A percentile compares a stretch with the other conserved stretches of the same genome.
Conservation (phyloP, 805 yeast species). For the Pichia thaimueangensis region DNA sequence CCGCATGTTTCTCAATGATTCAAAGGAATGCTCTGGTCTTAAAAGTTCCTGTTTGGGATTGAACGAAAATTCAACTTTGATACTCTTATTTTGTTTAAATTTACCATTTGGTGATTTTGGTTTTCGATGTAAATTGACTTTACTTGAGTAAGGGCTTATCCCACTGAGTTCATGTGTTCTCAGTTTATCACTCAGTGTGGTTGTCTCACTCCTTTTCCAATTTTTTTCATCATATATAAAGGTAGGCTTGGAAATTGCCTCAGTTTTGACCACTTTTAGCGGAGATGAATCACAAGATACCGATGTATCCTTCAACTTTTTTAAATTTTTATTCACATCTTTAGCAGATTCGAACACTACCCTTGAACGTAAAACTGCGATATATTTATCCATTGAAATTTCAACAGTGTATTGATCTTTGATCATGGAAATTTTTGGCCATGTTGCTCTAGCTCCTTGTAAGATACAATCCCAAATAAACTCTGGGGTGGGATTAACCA, state of each 20-base stretch:
- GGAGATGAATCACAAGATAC: slow-evolving; percentile 6
- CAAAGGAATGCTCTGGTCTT: slow-evolving; percentile 10
- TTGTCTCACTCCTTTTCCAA: slow-evolving; percentile 6
- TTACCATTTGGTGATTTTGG: neutral
- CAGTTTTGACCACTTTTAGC: neutral
- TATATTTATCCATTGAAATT: slow-evolving; percentile 76
- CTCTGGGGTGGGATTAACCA: slow-evolving; percentile 77
- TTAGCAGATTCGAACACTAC: slow-evolving; percentile 34
- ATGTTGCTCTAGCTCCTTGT: slow-evolving; percentile 86
- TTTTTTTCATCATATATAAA: neutral
- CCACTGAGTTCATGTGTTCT: slow-evolving; percentile 39
- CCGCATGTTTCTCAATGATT: slow-evolving; percentile 7
- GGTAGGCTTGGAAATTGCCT: neutral
- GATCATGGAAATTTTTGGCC: slow-evolving; percentile 86
- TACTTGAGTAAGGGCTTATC: slow-evolving; percentile 2
- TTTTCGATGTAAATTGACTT: neutral
- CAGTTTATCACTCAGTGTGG: slow-evolving; percentile 30
- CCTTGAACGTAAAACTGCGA: slow-evolving; percentile 58
- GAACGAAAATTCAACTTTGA: slow-evolving; percentile 3
- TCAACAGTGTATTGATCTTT: slow-evolving; percentile 88
- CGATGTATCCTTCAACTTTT: neutral
- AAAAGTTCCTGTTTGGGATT: neutral
- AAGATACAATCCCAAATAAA: slow-evolving; percentile 62
- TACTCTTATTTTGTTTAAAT: neutral
- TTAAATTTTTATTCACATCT: neutral